Evolutionary conservation across 257 asterid species (phyloP).

Genomic region (Dorcoceras hygrometricum): DNA sequence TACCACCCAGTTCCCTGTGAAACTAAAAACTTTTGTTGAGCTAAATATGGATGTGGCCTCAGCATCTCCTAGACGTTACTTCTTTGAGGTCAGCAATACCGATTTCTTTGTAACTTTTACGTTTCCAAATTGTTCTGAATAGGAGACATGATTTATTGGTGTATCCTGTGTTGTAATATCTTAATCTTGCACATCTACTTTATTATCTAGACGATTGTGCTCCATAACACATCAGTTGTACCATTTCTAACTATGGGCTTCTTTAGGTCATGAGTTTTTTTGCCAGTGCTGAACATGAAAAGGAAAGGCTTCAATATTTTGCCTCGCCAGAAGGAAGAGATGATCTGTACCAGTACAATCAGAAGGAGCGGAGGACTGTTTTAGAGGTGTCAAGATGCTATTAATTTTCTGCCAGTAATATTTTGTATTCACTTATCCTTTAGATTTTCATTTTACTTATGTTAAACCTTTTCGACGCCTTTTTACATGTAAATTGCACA

Average conservation of each 20-base stretch:
- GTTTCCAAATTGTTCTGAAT: conserved; percentile 10
- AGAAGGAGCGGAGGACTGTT: conserved; percentile 89
- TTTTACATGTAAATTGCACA: background rate
- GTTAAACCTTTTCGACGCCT: background rate
- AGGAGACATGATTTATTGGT: background rate
- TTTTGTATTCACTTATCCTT: conserved; percentile 16
- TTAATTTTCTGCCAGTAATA: background rate
- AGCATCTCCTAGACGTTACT: conserved; percentile 87
- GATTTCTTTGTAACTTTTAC: conserved; percentile 19
- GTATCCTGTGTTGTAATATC: background rate
- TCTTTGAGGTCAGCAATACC: conserved; percentile 72
- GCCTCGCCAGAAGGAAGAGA: conserved; percentile 97
- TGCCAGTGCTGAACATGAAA: conserved; percentile 90
- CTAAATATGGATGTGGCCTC: conserved; percentile 88
- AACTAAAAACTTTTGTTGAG: conserved; percentile 73
- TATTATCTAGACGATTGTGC: background rate
- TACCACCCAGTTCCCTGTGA: conserved; percentile 47
- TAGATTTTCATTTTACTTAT: background rate
- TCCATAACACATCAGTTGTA: background rate
- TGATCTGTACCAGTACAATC: conserved; percentile 91
- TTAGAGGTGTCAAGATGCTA: conserved; percentile 61
- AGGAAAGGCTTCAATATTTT: conserved; percentile 87
- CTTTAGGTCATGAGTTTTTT: conserved; percentile 83
- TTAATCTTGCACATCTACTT: conserved; percentile 17
- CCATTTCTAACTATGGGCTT: conserved; percentile 18